Conservation (phyloP, 768 basidiomycete species). For the Neoboletus subvelutipes region DNA sequence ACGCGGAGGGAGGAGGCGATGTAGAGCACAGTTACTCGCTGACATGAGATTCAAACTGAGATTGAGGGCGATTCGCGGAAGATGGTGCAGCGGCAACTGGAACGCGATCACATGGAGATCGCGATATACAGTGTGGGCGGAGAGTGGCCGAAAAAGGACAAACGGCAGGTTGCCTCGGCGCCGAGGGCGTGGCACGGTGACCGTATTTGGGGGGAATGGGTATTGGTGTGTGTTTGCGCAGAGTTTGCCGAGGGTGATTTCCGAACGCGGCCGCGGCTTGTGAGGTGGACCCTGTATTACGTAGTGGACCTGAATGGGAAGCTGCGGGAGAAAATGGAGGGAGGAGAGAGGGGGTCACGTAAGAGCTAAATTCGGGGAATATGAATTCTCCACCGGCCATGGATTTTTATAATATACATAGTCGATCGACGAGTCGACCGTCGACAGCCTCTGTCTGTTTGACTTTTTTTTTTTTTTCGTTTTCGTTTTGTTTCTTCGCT, state of each 20-base stretch:
- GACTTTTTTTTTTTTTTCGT: constrained; percentile 25
- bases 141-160: constrained; percentile 32
- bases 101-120: constrained; percentile 33
- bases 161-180: constrained; percentile 37
- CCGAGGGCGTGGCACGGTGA: constrained; percentile 37
- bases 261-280: constrained; percentile 40
- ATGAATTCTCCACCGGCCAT: constrained; percentile 41
- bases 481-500: constrained; percentile 34
- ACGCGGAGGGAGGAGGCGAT: constrained; percentile 18
- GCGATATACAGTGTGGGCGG: constrained; percentile 34
- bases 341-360: constrained; percentile 33
- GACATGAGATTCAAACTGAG: constrained; percentile 31
- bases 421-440: constrained; percentile 34
- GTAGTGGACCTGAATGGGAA: constrained; percentile 28
- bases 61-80: constrained; percentile 33
- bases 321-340: constrained; percentile 34
- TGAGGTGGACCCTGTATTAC: constrained; percentile 35
- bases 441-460: constrained; percentile 30
- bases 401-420: constrained; percentile 39
- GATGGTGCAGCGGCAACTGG: constrained; percentile 37
- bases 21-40: constrained; percentile 21
- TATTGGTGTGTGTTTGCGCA: constrained; percentile 25
- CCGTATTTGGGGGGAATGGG: constrained; percentile 19
- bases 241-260: constrained; percentile 40
- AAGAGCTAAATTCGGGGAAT: constrained; percentile 36